Evolutionary conservation across 306 rosid species (phyloP).

Genomic region (Sechiopsis laciniata): DNA sequence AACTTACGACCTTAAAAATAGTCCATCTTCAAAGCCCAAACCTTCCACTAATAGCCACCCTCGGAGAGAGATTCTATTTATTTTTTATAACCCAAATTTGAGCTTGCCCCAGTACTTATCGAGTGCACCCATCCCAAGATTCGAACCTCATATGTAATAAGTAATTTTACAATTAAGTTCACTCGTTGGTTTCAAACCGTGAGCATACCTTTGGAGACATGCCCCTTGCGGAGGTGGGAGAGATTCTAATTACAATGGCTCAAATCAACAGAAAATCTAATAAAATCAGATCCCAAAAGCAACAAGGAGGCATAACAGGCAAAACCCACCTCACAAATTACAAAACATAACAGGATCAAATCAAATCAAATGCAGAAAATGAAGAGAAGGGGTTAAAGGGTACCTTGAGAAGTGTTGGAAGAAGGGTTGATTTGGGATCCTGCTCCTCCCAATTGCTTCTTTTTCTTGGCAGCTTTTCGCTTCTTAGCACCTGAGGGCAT

Average conservation of each 20-base stretch:
- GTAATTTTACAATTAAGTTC: too few relatives aligned
- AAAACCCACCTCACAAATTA: conserved; percentile 9
- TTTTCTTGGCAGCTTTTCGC: conserved; percentile 27
- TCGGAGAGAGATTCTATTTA: too few relatives aligned
- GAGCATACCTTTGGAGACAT: too few relatives aligned
- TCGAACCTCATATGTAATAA: too few relatives aligned
- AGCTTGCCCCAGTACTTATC: too few relatives aligned
- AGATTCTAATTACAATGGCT: conserved; percentile 2
- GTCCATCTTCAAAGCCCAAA: too few relatives aligned
- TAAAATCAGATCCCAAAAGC: conserved; percentile 6
- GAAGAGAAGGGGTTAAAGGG: not conserved
- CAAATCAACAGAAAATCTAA: not conserved
- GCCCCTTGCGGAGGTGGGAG: too few relatives aligned
- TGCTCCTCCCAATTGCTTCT: conserved; percentile 35
- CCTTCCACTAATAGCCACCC: too few relatives aligned
- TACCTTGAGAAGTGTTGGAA: conserved; percentile 46
- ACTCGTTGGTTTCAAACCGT: too few relatives aligned
- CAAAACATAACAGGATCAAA: not conserved
- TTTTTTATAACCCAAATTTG: too few relatives aligned
- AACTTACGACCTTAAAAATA: too few relatives aligned
- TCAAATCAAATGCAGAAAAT: not conserved
- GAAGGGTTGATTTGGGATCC: conserved; percentile 38
- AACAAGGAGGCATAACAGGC: not conserved
- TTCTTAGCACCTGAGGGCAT: conserved; percentile 63
- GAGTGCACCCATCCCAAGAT: too few relatives aligned